These are phyloP conservation scores for Trametes sp. DNA, from an alignment of 1,284 basidiomycete species.

Conservation along the genomic window DNA sequence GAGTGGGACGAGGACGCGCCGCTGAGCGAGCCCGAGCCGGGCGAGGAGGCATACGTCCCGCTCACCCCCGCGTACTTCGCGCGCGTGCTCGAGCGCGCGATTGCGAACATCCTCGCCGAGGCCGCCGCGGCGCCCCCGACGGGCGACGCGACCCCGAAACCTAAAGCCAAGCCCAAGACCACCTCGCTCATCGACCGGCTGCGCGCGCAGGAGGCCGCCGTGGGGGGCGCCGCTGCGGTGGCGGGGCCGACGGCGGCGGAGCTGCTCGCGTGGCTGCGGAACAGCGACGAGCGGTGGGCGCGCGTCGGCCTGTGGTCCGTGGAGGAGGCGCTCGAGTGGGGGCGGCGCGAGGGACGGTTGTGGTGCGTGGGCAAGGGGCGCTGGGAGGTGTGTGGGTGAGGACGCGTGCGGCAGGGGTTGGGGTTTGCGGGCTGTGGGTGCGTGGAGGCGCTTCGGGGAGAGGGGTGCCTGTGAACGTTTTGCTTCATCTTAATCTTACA, in stretches of 20 bases:
- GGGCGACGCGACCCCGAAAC: conserved; percentile 6
- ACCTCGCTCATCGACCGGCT: conserved; percentile 27
- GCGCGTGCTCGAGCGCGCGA: conserved; percentile 53
- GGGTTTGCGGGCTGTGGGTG: background rate
- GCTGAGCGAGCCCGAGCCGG: conserved; percentile 63
- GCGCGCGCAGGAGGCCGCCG: conserved; percentile 19
- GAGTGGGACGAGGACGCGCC: conserved; percentile 51
- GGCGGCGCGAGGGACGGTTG: conserved; percentile 52
- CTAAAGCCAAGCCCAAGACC: conserved; percentile 4
- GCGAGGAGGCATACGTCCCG: conserved; percentile 72
- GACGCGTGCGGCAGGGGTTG: background rate
- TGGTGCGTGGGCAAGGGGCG: conserved; percentile 53
- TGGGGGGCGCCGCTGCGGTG: background rate
- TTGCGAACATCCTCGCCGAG: conserved; percentile 46
- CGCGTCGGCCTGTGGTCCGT: conserved; percentile 68
- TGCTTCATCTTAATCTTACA: too few species aligned
- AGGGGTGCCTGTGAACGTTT: background rate
- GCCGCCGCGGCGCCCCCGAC: conserved; percentile 9
- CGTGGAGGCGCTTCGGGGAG: background rate
- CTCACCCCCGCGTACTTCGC: conserved; percentile 61
- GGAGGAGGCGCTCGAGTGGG: conserved; percentile 60
- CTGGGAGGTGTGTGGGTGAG: conserved; percentile 48
- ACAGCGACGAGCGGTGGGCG: conserved; percentile 67
- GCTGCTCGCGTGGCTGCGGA: conserved; percentile 53
- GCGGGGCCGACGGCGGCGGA: conserved; percentile 57